Base-by-base conservation (phyloP, 2,329 filamentous ascomycete genomes). In the Calycina herbarum region DNA sequence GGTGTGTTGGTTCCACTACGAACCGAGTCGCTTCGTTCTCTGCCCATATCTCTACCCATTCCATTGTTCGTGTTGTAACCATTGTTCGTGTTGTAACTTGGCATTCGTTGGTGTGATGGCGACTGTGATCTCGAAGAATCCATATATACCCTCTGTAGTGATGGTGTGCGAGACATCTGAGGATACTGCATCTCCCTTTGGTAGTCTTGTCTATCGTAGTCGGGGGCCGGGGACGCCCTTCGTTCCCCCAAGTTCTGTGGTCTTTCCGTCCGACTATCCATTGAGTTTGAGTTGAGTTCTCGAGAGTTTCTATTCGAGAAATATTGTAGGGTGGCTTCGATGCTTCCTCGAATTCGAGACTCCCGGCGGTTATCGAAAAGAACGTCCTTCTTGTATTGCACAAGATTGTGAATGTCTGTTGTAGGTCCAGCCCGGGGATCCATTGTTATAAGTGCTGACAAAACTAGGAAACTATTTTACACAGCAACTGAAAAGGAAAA, bases 281-380 rank as follows among this genome's bases (percentile, higher is more conserved):
- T 63, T 60, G 38, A 33, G 60, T 40, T 8, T 29, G 31, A 63
- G n/a, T 20, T 48, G 38, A 57, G 17, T 17, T 24, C 29, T 57
- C 29, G 31, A n/a, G 68, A 68, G 31, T 64, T 40, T 56, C 67
- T 60, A 27, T 65, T 62, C 13, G 65, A 67, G 48, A 71, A 62
- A 57, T 67, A 72, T 35, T 69, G 63, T 54, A 72, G 68, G 5
- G 71, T 71, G 38, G 66, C 64, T 64, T 71, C 66, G 61, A 71
- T 69, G 57, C 68, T 70, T 51, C 64, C 57, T 42, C 71, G 64
- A 54, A 72, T 70, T 20, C 64, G 67, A 38, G 68, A 68, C 45
- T 69, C 71, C 63, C 71, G 59, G 42, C 68, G 48, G 35, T 70
- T 63, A 61, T 71, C 70, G 64, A 61, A 61, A 51, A 71, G 68